Evolutionary conservation across 1,139 yeast genomes (phyloP), one percentile per base, ranked within the genome.

Genomic region (Kurtzmaniella quercitrusa): DNA sequence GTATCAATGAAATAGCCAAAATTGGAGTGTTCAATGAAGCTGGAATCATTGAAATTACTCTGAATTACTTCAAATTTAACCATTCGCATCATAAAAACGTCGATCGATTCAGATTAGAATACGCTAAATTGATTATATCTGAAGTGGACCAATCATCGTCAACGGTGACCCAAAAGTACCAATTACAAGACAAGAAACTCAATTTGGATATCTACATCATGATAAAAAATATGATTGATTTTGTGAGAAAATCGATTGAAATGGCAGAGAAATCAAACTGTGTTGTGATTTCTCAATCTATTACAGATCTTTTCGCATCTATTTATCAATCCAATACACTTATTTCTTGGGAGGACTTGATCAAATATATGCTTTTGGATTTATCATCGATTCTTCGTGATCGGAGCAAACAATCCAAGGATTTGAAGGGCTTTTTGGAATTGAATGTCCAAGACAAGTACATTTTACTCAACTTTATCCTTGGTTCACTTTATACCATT

Each of bases 11-110:
- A 49, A 66, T 87, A 16, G 67, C 77, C 16, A 73, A 71, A 40
- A 62, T 79, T 18, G 93, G 91, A 0, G 83, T 81, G 51, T 63
- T 89, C 40, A 85, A 79, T 43, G 80, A 79, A 21, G 67, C 68
- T 2, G 89, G 83, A 46, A 64, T 68, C 19, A 52, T 70, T 18
- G 54, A 54, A 16, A 52, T 81, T 19, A 56, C 75, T 3, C 71
- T 77, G 40, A 72, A 65, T 42, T 75, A 78, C 43, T 64, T 79
- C 37, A 56, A 67, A 3, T 45, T 62, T 11, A 63, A 71, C 21
- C 73, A 68, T 37, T 48, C 48, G 3, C 73, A 67, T 21, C 57
- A 58, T n/a, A 44, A 46, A 7, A 49, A 50, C 27, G 46, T 63
- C 17, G 73, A 69, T 9, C 66, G 66, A 34, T 54, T 73, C 23